Base-by-base conservation (phyloP, 768 basidiomycete genomes). In the Trametopsis cervina region DNA sequence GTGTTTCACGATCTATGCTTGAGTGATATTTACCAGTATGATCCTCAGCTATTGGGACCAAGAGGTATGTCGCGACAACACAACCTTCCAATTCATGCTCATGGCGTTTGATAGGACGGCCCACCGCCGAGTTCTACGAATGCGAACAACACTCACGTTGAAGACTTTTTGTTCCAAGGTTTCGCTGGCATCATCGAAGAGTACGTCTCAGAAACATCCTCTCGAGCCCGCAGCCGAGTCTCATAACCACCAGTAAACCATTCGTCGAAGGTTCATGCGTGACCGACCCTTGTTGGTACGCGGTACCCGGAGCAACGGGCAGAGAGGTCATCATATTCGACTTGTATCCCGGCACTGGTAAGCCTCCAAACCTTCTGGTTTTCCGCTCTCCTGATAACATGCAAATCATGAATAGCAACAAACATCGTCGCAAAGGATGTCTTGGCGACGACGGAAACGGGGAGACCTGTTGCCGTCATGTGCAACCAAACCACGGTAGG, bases 41-140 rank as follows among this genome's bases (percentile, higher is more conserved):
- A 35, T 13, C 6, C n/a, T 26, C 38, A 83, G 80, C 62, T 83
- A 83, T 54, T 80, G 76, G 77, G 78, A 83, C 51, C 80, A 81
- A 61, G 69, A 65, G 13, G 76, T 76, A 56, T 44, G 66, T 61
- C 4, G 10, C 22, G 15, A 15, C n/a, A 39, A 38, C n/a, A 33
- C 10, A 10, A 17, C 10, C 11, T 13, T 18, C 25, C 12, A 25
- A 15, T 23, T 26, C n/a, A 13, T 13, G 20, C 17, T 40, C n/a
- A 3, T 22, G 15, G 29, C 15, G 11, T 33, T 33, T 11, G 27
- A 26, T 24, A 60, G 66, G 42, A 66, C 40, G 76, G 76, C 13
- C 65, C 75, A 1, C 56, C 57, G 13, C 76, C 78, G 6, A 76
- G 72, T 53, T 43, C 64, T 2, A 70, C 72, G 2, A 66, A 58